A percentile compares a stretch with the other conserved stretches of the same genome.
These are phyloP conservation scores for Diplosphaera chodatii DNA, from an alignment of 139 green algal genomes.

Conservation along the genomic window DNA sequence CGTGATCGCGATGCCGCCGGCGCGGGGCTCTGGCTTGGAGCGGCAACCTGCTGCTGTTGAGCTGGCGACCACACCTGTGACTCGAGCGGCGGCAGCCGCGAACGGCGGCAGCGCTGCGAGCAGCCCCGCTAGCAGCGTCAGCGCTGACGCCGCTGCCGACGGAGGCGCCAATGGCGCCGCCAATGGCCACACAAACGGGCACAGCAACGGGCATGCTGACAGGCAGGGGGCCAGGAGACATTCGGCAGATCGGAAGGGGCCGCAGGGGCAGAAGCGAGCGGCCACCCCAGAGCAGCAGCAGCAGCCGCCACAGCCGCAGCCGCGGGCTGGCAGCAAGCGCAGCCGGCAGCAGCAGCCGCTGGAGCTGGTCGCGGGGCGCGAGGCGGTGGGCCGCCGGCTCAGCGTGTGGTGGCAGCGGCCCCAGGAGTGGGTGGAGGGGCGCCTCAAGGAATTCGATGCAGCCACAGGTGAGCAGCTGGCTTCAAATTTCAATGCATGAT, in stretches of 20 bases:
- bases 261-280: too few species aligned
- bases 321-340: not conserved
- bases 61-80: not conserved
- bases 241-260: too few species aligned
- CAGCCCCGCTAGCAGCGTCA: not conserved
- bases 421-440: constrained; percentile 32
- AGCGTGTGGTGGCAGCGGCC: constrained; percentile 20
- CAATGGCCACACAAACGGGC: not conserved
- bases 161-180: too few species aligned
- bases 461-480: not conserved
- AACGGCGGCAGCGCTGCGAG: too few species aligned
- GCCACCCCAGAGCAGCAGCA: too few species aligned
- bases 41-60: too few species aligned
- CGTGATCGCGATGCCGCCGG: not conserved
- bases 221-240: too few species aligned
- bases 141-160: too few species aligned
- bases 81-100: not conserved
- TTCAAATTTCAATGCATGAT: too few species aligned
- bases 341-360: not conserved
- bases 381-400: constrained; percentile 36
- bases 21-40: too few species aligned
- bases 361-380: constrained; percentile 22
- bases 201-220: too few species aligned
- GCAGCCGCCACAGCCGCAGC: not conserved
- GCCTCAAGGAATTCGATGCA: constrained; percentile 8